Base-by-base conservation (phyloP, 2,329 filamentous ascomycete genomes). In the Colletotrichum scovillei region DNA sequence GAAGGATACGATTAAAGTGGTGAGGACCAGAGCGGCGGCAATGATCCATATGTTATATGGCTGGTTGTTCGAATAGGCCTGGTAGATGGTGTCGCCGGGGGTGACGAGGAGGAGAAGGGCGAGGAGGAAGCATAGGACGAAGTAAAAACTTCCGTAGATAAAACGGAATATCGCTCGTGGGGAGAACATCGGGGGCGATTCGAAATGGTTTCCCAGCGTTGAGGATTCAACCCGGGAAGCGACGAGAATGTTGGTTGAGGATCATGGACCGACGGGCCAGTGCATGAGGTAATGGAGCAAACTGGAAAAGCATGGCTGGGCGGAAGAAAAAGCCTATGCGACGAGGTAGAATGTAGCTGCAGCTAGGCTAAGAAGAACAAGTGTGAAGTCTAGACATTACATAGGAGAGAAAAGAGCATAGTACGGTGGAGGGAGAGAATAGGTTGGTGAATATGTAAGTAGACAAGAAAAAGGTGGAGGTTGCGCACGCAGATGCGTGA, bases 41-140 rank as follows among this genome's bases (percentile, higher is more conserved):
- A 98, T 90, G 79, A 97, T 92, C 84, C 97, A 93, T 78, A 97
- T 90, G 82, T 98, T 97, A 82, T 94, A 94, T 63, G 91, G 86
- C 77, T 95, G 92, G 64, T 85, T 78, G 68, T 90, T 91, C 42
- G 85, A 82, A 69, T 93, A 89, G 63, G 94, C 93, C 81, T 97
- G 94, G 80, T 92, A 92, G 82, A 98, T 92, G 71, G 92, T 87
- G 79, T 98, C 95, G 79, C 88, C 92, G 1, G 95, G 95, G 0
- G 94, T 94, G 76, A 97, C 88, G 78, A 96, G 88, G 55, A 97
- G 88, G 69, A 98, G 89, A 69, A 89, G 88, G 77, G 94, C 82
- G 46, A 95, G 90, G 78, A 97, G 80, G 78, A 96, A 82, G 81
- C 92, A 92, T 79, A 98, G 88, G 78, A 95, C 82, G 73, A 92